A percentile compares a stretch with the other conserved stretches of the same genome.
Evolutionary conservation across 192 early-diverging fungal species (phyloP).

Genomic region (Dissophora ornata): DNA sequence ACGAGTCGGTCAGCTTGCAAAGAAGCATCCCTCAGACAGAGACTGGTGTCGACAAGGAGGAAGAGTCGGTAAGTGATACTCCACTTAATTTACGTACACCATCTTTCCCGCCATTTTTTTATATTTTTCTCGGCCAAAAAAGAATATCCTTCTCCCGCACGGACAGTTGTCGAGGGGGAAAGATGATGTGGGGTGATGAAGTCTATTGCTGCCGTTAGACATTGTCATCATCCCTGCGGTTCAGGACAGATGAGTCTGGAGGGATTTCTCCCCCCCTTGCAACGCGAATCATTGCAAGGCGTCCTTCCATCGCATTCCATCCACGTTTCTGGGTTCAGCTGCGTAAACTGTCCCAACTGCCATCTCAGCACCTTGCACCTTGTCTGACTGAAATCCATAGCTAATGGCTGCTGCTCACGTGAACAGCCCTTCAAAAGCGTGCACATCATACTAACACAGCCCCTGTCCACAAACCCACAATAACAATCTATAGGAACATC

Average conservation of each 20-base stretch:
- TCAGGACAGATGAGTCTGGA: no score
- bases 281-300: no score
- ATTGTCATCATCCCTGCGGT: no score
- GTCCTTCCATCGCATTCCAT: background rate
- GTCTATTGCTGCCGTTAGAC: no score
- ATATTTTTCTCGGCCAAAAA: background rate
- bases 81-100: constrained; percentile 18
- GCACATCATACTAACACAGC: background rate
- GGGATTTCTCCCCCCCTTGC: no score
- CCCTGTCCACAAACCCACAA: background rate
- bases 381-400: no score
- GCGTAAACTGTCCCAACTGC: no score
- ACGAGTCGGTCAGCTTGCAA: constrained; percentile 72
- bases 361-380: background rate
- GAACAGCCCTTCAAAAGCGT: no score
- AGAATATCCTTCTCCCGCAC: no score
- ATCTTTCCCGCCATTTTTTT: constrained; percentile 31
- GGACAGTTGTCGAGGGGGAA: no score
- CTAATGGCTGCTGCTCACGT: no score
- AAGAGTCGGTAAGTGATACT: constrained; percentile 80
- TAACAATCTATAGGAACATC: constrained; percentile 80
- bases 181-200: no score
- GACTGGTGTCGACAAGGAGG: constrained; percentile 98
- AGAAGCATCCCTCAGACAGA: constrained; percentile 75
- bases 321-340: constrained; percentile 7